A percentile compares a stretch with the other conserved stretches of the same genome.
phyloP scores from a whole-genome alignment of 768 basidiomycete genomes.

The Candolleomyces aberdarensis region DNA sequence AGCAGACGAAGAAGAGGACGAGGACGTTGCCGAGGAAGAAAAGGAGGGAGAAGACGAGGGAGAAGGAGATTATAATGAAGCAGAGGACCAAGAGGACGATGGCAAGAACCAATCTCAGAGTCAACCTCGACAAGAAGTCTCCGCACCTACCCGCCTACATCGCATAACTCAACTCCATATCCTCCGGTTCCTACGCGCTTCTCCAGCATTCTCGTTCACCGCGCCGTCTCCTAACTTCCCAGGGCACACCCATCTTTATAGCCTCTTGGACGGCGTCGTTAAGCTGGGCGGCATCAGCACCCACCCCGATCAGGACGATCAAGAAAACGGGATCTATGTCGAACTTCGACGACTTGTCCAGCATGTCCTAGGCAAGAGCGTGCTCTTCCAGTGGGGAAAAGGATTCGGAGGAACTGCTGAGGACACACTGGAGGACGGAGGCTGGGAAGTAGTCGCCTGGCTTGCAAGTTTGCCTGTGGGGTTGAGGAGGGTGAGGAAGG shows the following conservation, averaged over 20 bases:
- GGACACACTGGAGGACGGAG: neutral
- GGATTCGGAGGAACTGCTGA: neutral
- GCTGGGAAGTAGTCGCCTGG: slow-evolving; percentile 6
- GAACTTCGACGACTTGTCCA: slow-evolving; percentile 49
- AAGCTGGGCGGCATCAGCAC: slow-evolving; percentile 34
- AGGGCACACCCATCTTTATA: slow-evolving; percentile 50
- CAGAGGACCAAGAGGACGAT: neutral
- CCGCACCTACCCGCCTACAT: slow-evolving; percentile 19
- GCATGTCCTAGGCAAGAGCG: slow-evolving; percentile 64
- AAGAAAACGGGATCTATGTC: neutral
- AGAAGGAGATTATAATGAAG: neutral
- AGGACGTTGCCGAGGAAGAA: slow-evolving; percentile 7
- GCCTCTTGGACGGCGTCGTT: slow-evolving; percentile 46
- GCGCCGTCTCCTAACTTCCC: slow-evolving; percentile 4
- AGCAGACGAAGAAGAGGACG: slow-evolving; percentile 21
- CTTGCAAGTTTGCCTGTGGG: neutral
- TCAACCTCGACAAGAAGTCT: slow-evolving; percentile 14
- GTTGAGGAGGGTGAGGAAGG: slow-evolving; percentile 2
- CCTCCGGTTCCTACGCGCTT: slow-evolving; percentile 67
- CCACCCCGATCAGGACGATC: slow-evolving; percentile 4
- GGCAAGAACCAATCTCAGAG: neutral
- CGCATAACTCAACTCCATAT: slow-evolving; percentile 75
- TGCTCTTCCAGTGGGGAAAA: slow-evolving; percentile 61
- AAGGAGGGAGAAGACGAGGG: neutral
- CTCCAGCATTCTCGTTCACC: slow-evolving; percentile 75